A percentile compares a stretch with the other conserved stretches of the same genome.
phyloP scores from a whole-genome alignment of 805 yeast genomes.

The Nakazawaea ambrosiae region DNA sequence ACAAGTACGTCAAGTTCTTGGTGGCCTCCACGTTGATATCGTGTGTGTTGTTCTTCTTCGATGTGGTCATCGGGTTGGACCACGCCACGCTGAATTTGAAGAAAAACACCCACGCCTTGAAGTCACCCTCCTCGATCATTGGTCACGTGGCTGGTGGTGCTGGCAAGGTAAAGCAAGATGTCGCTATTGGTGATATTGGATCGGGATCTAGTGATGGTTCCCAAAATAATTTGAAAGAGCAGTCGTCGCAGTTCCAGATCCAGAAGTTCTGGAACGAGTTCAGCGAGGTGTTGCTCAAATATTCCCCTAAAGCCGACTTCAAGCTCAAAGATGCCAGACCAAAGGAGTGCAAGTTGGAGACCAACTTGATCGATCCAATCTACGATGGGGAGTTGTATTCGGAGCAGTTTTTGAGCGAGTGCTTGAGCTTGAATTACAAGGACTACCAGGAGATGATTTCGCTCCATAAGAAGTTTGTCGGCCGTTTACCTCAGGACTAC shows the following conservation, averaged over 20 bases:
- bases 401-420: conserved; percentile 3
- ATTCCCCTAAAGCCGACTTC: conserved; percentile 1
- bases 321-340: conserved; percentile 1
- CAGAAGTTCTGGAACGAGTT: conserved; percentile 2
- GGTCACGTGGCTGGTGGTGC: too few species aligned
- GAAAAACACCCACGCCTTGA: neutral
- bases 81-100: neutral
- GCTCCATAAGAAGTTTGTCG: conserved; percentile 43
- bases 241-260: conserved; percentile 3
- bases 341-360: conserved; percentile 4
- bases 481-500: conserved; percentile 24
- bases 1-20: conserved; percentile 6
- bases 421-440: conserved; percentile 5
- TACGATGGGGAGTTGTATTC: conserved; percentile 7
- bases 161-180: neutral
- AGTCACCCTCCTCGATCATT: too few species aligned
- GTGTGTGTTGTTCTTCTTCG: neutral
- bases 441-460: conserved; percentile 23
- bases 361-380: conserved; percentile 7
- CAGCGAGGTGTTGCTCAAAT: conserved; percentile 1
- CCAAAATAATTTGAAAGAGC: neutral
- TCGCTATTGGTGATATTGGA: conserved; percentile 2
- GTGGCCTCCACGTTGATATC: neutral
- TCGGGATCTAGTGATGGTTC: neutral
- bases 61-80: conserved; percentile 2